Conservation (phyloP, 306 rosid species). For the Ormosia semicastrata region DNA sequence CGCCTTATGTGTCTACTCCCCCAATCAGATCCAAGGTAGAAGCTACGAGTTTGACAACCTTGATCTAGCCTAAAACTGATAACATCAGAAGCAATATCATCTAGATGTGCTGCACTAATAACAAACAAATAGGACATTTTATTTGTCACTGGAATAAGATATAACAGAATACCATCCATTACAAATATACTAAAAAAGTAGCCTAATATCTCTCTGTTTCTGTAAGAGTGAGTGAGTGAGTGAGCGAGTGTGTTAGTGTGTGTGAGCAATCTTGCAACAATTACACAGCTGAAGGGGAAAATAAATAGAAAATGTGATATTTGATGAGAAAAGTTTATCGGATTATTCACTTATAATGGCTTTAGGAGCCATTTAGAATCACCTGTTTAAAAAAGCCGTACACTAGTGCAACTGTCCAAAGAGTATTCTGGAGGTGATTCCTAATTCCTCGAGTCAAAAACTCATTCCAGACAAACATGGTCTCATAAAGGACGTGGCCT, state of each 20-base stretch:
- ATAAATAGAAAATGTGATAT: background rate
- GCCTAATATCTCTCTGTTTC: background rate
- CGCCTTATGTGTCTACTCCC: too few species aligned
- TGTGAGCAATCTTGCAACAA: background rate
- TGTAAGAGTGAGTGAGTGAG: too few species aligned
- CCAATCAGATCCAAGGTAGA: too few species aligned
- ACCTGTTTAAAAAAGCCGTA: conserved; percentile 99
- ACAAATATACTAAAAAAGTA: background rate
- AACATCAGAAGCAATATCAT: background rate
- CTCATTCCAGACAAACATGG: conserved; percentile 99
- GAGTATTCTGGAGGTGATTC: conserved; percentile 67
- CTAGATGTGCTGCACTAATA: background rate
- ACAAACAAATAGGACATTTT: conserved; percentile 1
- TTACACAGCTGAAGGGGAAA: background rate
- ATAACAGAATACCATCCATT: background rate
- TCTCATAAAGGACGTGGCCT: conserved; percentile 70
- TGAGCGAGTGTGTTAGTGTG: too few species aligned
- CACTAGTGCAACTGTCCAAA: conserved; percentile 96
- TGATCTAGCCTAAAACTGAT: background rate
- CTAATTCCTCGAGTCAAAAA: conserved; percentile 87
- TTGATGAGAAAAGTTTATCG: background rate
- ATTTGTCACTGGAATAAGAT: background rate
- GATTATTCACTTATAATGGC: background rate
- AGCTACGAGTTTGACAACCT: too few species aligned
- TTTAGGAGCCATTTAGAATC: conserved; percentile 1